Base-by-base conservation (phyloP, 2,329 filamentous ascomycete genomes). In the Nakataea oryzae region DNA sequence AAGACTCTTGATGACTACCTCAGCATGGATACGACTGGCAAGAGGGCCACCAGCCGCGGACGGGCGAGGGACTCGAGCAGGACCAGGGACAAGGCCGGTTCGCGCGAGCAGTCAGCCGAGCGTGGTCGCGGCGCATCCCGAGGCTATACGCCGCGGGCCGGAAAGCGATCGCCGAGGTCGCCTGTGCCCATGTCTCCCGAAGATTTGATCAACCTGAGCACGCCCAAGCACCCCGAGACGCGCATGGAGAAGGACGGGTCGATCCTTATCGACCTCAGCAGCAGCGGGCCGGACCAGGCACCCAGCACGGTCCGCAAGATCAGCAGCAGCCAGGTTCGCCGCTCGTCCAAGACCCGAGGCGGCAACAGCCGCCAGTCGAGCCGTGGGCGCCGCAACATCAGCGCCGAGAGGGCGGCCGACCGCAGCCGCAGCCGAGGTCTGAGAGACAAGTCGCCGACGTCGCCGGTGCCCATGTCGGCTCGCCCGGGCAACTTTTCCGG, bases 111-210 rank as follows among this genome's bases (percentile, higher is more conserved):
- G 13, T 91, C 90, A 0, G 84, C 88, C 66, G 88, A 89, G 55
- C 86, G 90, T 63, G 90, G 89, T 26, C 83, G 90, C 65, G 81
- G 81, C 28, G 77, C 82, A 14, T 80, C 83, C 57, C 83, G 87
- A 27, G 88, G 86, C 66, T 91, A 72, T 64, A 76, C 80, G 63
- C 75, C 88, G 65, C 88, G 86, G 85, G 89, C 24, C 84, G 86
- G 14, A 14, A 96, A 96, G 74, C 83, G 90, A 27, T 97, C 93
- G 1, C 93, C 93, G 0, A 96, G 91, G 2, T 97, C 93, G 0
- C 93, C 93, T 0, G 83, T 96, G 2, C 91, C 93, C 3, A 97
- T 97, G 93, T 96, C 93, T 3, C 92, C 92, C 0, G 91, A 96
- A 68, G 92, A 97, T 69, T 72, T 90, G 64, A 84, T 86, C 69